phyloP scores from a whole-genome alignment of 2,329 filamentous ascomycete genomes.

The Daldinia eschscholtzii region DNA sequence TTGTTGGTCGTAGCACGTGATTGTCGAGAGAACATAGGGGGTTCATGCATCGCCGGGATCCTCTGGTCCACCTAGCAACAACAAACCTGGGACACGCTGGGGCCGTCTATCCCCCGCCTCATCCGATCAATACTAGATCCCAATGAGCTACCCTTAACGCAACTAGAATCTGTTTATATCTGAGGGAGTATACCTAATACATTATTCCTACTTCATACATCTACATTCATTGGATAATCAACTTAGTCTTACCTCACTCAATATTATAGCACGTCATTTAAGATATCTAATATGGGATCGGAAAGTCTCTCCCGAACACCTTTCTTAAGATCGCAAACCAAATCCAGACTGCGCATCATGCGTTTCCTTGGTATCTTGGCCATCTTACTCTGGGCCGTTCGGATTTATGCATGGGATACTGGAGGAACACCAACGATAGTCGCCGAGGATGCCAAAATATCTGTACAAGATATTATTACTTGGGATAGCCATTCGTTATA shows the following conservation, averaged over 20 bases:
- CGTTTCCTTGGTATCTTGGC: constrained; percentile 8
- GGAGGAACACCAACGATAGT: not conserved
- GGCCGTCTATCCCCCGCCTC: not conserved
- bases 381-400: constrained; percentile 18
- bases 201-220: too few species aligned
- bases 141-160: too few species aligned
- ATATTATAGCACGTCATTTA: not conserved
- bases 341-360: constrained; percentile 4
- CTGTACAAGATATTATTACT: constrained; percentile 58
- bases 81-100: not conserved
- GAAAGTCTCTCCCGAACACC: not conserved
- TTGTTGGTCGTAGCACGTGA: not conserved
- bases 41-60: not conserved
- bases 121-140: not conserved
- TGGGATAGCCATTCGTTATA: constrained; percentile 77
- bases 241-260: too few species aligned
- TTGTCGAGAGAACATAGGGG: not conserved
- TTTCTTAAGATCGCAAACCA: not conserved
- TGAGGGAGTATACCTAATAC: too few species aligned
- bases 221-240: too few species aligned
- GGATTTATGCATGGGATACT: constrained; percentile 15
- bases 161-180: too few species aligned
- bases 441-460: constrained; percentile 4
- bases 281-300: not conserved
- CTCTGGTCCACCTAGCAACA: not conserved